Evolutionary conservation across 805 yeast genomes (phyloP), one percentile per base, ranked within the genome.

Genomic region (Starmerella scarabaei): DNA sequence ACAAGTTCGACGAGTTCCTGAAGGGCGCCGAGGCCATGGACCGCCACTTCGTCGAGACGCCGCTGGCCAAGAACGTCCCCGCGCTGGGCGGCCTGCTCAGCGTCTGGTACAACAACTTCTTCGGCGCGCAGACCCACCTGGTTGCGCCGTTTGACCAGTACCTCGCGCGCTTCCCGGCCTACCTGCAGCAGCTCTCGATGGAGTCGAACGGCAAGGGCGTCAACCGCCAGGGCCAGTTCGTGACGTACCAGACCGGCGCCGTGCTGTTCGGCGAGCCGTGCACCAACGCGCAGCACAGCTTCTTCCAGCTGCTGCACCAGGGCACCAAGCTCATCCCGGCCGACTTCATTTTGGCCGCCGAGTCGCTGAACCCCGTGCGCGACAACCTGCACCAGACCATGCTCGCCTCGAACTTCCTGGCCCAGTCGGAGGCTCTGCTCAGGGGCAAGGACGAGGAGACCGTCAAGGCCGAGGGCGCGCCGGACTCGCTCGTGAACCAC

Each of bases 131-230:
- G 71, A 91, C 98, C 50, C 96, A 91, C 65, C 72, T 91, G 63
- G 95, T 91, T 51, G 94, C 95, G 45, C 98, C 99, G 52, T 91
- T 86, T 59, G 99, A 91, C 66, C 99, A 91, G 71, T 91, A 91
- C 72, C 70, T 91, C 66, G 94, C 88, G 75, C 76, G 99, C 64
- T 91, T 91, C 88, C 96, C 98, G 48, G 99, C 99, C 44, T 91
- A 91, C 69, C 73, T 91, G 66, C 98, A 91, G 72, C 98, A 91
- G 69, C 73, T 91, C 63, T 82, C 94, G 26, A 91, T 91, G 98
- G 98, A 91, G 70, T 85, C 96, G 45, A 91, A 91, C 69, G 98
- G 98, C 70, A 91, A 91, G 69, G 78, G 93, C 35, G 96, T 91
- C 53, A 80, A 94, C 56, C 80, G 96, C 66, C 85, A 83, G 57